A percentile compares a stretch with the other conserved stretches of the same genome.
phyloP scores from a whole-genome alignment of 2,329 filamentous ascomycete genomes.

The Tolypocladium tropicale region DNA sequence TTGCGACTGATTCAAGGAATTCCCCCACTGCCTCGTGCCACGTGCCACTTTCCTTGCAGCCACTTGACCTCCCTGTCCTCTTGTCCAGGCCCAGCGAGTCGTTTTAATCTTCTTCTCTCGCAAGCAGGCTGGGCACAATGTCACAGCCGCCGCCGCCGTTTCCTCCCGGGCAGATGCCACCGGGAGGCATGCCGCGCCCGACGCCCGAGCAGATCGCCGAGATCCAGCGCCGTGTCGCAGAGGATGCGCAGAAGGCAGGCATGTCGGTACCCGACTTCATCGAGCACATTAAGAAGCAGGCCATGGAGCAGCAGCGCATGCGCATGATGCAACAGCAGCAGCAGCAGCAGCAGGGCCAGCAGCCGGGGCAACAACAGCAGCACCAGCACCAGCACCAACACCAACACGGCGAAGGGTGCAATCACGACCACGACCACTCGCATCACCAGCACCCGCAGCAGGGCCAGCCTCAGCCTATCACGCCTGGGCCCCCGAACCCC shows the following conservation, averaged over 20 bases:
- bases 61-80: neutral
- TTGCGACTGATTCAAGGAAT: neutral
- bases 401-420: slow-evolving; percentile 1
- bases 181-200: slow-evolving; percentile 37
- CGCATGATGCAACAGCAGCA: slow-evolving; percentile 36
- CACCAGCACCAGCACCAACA: slow-evolving; percentile 13
- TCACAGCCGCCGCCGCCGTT: slow-evolving; percentile 14
- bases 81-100: neutral
- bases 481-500: slow-evolving; percentile 75
- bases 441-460: slow-evolving; percentile 18
- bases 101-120: neutral
- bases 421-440: slow-evolving; percentile 9
- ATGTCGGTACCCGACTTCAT: slow-evolving; percentile 81
- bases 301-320: slow-evolving; percentile 37
- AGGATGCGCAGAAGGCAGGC: slow-evolving; percentile 74
- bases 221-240: slow-evolving; percentile 74
- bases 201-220: slow-evolving; percentile 74
- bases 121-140: slow-evolving; percentile 10
- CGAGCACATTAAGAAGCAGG: slow-evolving; percentile 52
- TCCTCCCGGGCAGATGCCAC: slow-evolving; percentile 16
- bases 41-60: neutral
- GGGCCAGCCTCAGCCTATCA: slow-evolving; percentile 55
- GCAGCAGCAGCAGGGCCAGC: slow-evolving; percentile 15
- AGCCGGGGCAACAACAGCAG: slow-evolving; percentile 30
- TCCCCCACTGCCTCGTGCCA: neutral